Evolutionary conservation across 805 yeast species (phyloP).

Genomic region (Ascoidea asiatica): DNA sequence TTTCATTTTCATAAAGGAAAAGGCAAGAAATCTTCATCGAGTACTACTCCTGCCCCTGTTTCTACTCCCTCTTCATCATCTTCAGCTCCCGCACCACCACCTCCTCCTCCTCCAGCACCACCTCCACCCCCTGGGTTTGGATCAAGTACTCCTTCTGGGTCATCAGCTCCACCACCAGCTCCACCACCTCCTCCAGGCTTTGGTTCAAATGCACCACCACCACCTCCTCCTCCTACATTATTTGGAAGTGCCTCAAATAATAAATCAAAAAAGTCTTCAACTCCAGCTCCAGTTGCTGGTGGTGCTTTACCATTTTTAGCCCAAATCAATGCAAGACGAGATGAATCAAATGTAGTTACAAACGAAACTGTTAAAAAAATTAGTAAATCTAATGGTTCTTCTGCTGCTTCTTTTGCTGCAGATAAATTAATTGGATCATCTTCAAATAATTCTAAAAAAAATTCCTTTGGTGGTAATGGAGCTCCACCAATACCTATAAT

Average conservation of each 20-base stretch:
- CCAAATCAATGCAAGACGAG: not conserved
- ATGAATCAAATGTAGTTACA: not conserved
- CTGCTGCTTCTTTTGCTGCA: constrained; percentile 15
- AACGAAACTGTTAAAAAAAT: not conserved
- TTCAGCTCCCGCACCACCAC: constrained; percentile 10
- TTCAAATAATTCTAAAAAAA: constrained; percentile 7
- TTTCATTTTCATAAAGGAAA: no score
- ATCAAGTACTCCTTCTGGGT: constrained; percentile 4
- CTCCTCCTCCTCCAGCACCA: constrained; percentile 13
- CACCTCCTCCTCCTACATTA: constrained; percentile 12
- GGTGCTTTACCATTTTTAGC: not conserved
- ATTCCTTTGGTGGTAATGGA: constrained; percentile 7
- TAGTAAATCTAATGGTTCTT: constrained; percentile 11
- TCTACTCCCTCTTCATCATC: not conserved
- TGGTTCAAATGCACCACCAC: constrained; percentile 13
- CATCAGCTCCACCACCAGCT: constrained; percentile 11
- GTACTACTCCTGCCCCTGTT: not conserved
- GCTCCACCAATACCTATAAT: constrained; percentile 10
- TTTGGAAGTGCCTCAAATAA: constrained; percentile 5
- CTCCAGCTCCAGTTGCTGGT: not conserved
- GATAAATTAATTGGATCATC: constrained; percentile 14
- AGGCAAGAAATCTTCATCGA: no score
- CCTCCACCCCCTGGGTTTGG: constrained; percentile 11
- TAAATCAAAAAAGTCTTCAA: constrained; percentile 15
- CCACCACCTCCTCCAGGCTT: constrained; percentile 12